Percentiles rank a stretch among this genome's conserved stretches.
phyloP scores from a whole-genome alignment of 2,329 filamentous ascomycete species.

The Colletotrichum tabaci region DNA sequence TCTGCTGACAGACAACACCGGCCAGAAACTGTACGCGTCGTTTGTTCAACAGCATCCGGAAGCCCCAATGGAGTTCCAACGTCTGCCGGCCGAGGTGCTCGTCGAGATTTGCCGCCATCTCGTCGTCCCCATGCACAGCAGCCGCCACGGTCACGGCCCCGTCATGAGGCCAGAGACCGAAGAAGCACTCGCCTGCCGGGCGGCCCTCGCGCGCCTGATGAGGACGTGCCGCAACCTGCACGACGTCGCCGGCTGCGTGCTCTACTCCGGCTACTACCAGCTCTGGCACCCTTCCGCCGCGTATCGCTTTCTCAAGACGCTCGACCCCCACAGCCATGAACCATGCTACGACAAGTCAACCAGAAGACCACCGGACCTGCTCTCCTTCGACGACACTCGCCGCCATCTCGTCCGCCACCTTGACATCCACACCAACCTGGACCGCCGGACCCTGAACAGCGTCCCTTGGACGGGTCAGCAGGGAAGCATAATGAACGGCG shows the following conservation, averaged over 20 bases:
- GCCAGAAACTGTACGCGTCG: too few species aligned
- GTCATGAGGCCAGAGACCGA: neutral
- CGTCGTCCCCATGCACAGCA: slow-evolving; percentile 2
- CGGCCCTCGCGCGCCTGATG: slow-evolving; percentile 20
- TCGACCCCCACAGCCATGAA: neutral
- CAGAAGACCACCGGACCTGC: neutral
- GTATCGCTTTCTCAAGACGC: neutral
- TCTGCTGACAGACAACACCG: too few species aligned
- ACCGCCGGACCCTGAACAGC: neutral
- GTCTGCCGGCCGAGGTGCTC: slow-evolving; percentile 10
- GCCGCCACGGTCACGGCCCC: neutral
- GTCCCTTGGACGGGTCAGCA: neutral
- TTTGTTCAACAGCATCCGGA: too few species aligned
- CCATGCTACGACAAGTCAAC: neutral
- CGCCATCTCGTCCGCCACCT: slow-evolving; percentile 10
- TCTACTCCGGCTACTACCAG: slow-evolving; percentile 24
- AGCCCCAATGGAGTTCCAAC: neutral
- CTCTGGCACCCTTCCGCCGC: slow-evolving; percentile 6
- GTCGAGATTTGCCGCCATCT: slow-evolving; percentile 17
- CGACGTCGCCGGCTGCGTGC: slow-evolving; percentile 20
- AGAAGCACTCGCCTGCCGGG: neutral
- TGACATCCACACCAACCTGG: slow-evolving; percentile 7
- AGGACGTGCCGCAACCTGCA: slow-evolving; percentile 21
- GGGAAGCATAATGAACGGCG: neutral
- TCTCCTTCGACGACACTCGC: neutral